These are phyloP conservation scores for Trichosanthes truncata DNA, from an alignment of 306 rosid species.

Conservation along the genomic window DNA sequence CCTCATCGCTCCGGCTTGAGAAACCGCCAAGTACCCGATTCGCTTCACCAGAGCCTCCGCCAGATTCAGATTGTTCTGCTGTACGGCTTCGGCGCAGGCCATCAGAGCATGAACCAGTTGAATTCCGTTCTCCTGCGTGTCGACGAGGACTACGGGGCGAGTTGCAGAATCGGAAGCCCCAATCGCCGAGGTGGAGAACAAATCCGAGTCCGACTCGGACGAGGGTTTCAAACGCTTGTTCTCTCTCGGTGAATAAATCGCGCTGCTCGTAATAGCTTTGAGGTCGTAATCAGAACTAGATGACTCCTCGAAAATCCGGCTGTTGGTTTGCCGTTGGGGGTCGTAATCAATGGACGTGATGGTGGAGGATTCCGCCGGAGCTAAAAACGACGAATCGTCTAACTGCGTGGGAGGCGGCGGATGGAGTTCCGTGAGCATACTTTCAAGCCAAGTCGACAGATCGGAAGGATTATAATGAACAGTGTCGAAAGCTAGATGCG, in stretches of 20 bases:
- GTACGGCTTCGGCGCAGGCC: slow-evolving; percentile 91
- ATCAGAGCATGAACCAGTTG: slow-evolving; percentile 62
- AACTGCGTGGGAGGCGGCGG: slow-evolving; percentile 12
- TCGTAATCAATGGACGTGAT: slow-evolving; percentile 38
- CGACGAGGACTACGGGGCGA: slow-evolving; percentile 47
- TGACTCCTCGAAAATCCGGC: slow-evolving; percentile 29
- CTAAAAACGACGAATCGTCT: slow-evolving; percentile 15
- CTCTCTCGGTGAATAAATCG: slow-evolving; percentile 34
- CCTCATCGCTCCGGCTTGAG: slow-evolving; percentile 88
- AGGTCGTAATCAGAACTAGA: slow-evolving; percentile 58
- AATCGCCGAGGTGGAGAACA: slow-evolving; percentile 13
- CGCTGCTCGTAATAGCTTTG: slow-evolving; percentile 61
- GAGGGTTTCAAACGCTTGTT: slow-evolving; percentile 39
- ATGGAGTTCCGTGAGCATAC: slow-evolving; percentile 51
- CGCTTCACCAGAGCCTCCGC: slow-evolving; percentile 77
- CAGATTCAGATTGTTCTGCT: slow-evolving; percentile 32
- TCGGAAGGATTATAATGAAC: slow-evolving; percentile 80
- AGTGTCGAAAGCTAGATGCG: slow-evolving; percentile 45
- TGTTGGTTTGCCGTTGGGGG: not conserved
- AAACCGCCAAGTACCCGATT: slow-evolving; percentile 53
- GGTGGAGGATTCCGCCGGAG: slow-evolving; percentile 48
- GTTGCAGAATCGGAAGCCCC: slow-evolving; percentile 16
- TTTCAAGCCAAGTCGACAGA: slow-evolving; percentile 57
- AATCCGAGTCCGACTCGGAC: slow-evolving; percentile 15
- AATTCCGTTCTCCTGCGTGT: slow-evolving; percentile 82